Percentiles rank a stretch among this genome's conserved stretches.
Conservation (phyloP, 768 basidiomycete species). For the Leucocoprinus birnbaumii region DNA sequence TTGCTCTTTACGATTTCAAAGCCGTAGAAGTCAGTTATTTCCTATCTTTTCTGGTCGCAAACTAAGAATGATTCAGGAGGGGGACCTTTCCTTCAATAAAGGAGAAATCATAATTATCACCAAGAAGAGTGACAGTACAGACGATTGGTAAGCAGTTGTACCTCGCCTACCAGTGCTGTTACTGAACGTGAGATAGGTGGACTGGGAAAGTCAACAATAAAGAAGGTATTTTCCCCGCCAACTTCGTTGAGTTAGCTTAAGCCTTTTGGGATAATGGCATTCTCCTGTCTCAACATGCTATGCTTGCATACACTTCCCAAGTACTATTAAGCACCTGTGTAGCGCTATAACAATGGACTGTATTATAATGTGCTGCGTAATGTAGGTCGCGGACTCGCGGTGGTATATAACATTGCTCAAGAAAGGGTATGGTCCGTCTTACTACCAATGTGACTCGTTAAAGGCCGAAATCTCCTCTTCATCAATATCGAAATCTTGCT, state of each 20-base stretch:
- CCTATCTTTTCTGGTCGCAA: neutral
- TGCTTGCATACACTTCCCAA: no score
- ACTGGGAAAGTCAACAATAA: slow-evolving; percentile 59
- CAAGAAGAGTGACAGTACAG: slow-evolving; percentile 64
- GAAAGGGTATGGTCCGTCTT: neutral
- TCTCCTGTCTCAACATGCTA: no score
- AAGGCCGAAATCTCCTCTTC: slow-evolving; percentile 21
- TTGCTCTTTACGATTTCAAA: slow-evolving; percentile 71
- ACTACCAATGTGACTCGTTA: neutral
- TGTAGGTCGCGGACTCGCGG: no score
- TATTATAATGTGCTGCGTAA: no score
- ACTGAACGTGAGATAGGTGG: slow-evolving; percentile 52
- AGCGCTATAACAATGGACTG: no score
- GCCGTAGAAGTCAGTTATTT: slow-evolving; percentile 59
- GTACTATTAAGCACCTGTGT: no score
- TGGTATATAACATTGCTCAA: no score
- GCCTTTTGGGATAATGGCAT: neutral
- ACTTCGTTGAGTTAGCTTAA: slow-evolving; percentile 69
- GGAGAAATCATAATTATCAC: slow-evolving; percentile 72
- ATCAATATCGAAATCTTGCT: slow-evolving; percentile 5
- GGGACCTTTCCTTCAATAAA: slow-evolving; percentile 73
- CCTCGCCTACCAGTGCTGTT: neutral
- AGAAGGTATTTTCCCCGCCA: slow-evolving; percentile 78
- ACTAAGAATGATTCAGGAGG: slow-evolving; percentile 38
- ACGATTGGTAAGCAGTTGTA: slow-evolving; percentile 60